Percentiles rank a stretch among this genome's conserved stretches.
phyloP scores from a whole-genome alignment of 441 rosid species.

The Adansonia gregorii region DNA sequence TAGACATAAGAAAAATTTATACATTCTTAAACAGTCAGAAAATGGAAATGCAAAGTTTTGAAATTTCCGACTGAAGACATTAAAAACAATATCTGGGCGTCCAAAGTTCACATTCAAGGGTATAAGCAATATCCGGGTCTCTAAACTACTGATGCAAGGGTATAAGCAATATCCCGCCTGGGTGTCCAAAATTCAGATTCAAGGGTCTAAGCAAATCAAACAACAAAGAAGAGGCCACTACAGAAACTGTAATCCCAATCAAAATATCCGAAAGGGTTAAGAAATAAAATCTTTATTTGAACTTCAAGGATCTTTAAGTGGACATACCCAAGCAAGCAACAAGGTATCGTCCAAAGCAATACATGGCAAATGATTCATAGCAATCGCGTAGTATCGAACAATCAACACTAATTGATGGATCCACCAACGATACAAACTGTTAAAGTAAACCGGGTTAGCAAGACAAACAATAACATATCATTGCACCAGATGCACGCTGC shows the following conservation, averaged over 20 bases:
- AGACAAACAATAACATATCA: neutral
- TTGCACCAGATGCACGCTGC: neutral
- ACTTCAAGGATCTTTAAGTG: constrained; percentile 20
- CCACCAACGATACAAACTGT: constrained; percentile 90
- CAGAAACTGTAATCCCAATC: neutral
- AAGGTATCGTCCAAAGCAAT: constrained; percentile 99
- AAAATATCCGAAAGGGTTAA: constrained; percentile 7
- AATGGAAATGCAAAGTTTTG: neutral
- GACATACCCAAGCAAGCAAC: constrained; percentile 61
- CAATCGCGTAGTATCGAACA: constrained; percentile 93
- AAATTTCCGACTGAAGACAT: neutral
- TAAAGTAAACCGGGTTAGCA: constrained; percentile 28
- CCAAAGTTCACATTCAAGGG: neutral
- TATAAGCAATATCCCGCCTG: too few relatives aligned
- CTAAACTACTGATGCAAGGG: too few relatives aligned
- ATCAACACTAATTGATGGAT: constrained; percentile 91
- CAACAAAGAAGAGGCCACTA: constrained; percentile 2
- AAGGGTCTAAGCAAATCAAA: neutral
- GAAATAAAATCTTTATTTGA: constrained; percentile 18
- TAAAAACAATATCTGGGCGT: neutral
- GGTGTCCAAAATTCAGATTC: neutral
- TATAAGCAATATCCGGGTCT: neutral
- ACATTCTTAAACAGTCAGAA: neutral
- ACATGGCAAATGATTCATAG: constrained; percentile 77
- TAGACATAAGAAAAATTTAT: neutral